Base-by-base conservation (phyloP, 805 yeast genomes). In the Candida orba region DNA sequence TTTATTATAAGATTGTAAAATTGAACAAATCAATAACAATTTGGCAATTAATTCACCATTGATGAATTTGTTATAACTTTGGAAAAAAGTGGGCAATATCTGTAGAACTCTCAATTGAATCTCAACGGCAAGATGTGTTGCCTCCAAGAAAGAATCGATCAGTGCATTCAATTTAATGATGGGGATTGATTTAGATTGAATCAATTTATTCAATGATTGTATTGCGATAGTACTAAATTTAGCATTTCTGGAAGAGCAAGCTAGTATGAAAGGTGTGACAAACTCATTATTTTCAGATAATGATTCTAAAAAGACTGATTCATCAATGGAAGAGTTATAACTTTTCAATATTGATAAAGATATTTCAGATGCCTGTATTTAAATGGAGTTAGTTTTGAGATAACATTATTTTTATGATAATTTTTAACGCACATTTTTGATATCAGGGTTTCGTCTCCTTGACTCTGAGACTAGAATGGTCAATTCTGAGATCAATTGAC, bases 51-150 rank as follows among this genome's bases (percentile, higher is more conserved):
- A 59, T 0, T 66, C 71, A 15, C 79, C 90, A 18, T 67, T 66
- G 34, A 90, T 70, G 38, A 68, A 67, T 5, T 62, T 57, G 1
- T 78, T 69, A 58, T 88, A 88, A 18, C 70, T 73, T 54, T 79
- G 84, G 58, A 82, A 76, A 30, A 91, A 66, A 3, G 80, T 69
- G 0, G 97, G 96, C 20, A 91, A 68, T 12, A 86, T 70, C 64
- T 91, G 99, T 33, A 91, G 65, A 12, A 89, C 81, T 57, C 89
- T 86, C 49, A 93, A 71, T 62, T 91, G 97, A 37, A 87, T 82
- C 35, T 90, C 97, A 23, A 78, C 71, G 0, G 93, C 84, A 13
- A 84, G 66, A 53, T 79, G 80, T 0, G 91, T 76, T 0, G 95
- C 86, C 45, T 85, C 90, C 29, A 72, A 69, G 30, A 88, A 69